Conservation (phyloP, 2,329 filamentous ascomycete species). For the Ascochyta lentis region DNA sequence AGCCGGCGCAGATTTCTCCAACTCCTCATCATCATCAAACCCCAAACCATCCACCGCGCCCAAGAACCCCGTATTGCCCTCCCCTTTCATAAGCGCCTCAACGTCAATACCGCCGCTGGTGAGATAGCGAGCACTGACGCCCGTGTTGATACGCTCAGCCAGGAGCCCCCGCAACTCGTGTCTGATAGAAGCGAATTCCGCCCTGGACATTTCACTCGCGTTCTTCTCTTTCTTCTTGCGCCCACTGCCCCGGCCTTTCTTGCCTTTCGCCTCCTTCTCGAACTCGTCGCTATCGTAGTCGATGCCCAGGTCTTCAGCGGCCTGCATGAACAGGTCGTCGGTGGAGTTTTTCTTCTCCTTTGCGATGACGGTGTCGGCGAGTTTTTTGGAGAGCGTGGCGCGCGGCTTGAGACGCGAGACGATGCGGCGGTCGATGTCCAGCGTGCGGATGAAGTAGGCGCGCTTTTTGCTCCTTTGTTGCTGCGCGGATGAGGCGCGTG, state of each 20-base stretch:
- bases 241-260: conserved; percentile 70
- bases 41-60: conserved; percentile 61
- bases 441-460: conserved; percentile 74
- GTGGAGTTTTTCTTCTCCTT: conserved; percentile 87
- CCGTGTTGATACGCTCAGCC: conserved; percentile 77
- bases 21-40: conserved; percentile 36
- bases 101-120: conserved; percentile 86
- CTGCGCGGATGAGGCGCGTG: conserved; percentile 51
- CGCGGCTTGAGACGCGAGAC: conserved; percentile 78
- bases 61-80: conserved; percentile 69
- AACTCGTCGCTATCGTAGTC: conserved; percentile 93
- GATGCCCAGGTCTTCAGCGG: conserved; percentile 90
- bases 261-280: conserved; percentile 63
- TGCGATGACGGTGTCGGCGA: conserved; percentile 81
- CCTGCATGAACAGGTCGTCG: conserved; percentile 81
- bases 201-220: conserved; percentile 71
- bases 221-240: conserved; percentile 77
- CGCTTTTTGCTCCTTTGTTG: conserved; percentile 58
- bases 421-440: conserved; percentile 83
- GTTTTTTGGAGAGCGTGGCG: conserved; percentile 80
- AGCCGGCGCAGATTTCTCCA: conserved; percentile 14
- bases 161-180: conserved; percentile 76
- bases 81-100: conserved; percentile 68
- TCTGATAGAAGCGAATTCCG: conserved; percentile 72
- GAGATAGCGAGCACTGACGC: conserved; percentile 86